Evolutionary conservation across 352 stramenopile genomes (phyloP).

Genomic region (Globisporangium nunn): DNA sequence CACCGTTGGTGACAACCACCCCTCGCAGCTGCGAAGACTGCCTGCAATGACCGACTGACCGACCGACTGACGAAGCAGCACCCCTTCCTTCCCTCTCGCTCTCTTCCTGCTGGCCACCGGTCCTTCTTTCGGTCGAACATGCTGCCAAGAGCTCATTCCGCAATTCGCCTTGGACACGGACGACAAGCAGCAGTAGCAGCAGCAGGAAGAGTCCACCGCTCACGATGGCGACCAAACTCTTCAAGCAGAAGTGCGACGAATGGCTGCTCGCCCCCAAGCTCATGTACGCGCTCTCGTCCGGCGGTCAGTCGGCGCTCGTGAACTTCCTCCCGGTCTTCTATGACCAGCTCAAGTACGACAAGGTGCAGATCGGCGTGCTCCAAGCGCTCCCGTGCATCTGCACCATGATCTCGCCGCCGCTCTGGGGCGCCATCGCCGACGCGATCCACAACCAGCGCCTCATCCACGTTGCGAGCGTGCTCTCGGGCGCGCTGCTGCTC

Average conservation of each 20-base stretch:
- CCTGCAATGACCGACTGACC: too few relatives aligned
- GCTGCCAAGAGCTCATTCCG: not conserved
- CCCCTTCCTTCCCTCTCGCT: too few relatives aligned
- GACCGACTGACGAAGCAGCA: too few relatives aligned
- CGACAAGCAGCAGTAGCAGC: not conserved
- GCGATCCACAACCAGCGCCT: constrained; percentile 50
- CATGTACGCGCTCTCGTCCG: constrained; percentile 69
- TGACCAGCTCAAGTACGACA: constrained; percentile 57
- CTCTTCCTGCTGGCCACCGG: too few relatives aligned
- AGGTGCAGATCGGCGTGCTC: constrained; percentile 71
- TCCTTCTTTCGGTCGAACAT: not conserved
- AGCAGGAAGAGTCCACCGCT: not conserved
- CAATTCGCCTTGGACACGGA: not conserved
- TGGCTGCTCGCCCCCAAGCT: constrained; percentile 64
- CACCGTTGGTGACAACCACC: too few relatives aligned
- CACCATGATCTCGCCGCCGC: constrained; percentile 56
- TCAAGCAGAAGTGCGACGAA: constrained; percentile 1
- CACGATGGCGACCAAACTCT: not conserved
- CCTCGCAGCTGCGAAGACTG: too few relatives aligned
- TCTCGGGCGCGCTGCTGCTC: constrained; percentile 49
- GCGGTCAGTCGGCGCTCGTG: constrained; percentile 53
- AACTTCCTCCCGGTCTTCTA: constrained; percentile 79
- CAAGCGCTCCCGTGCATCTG: constrained; percentile 62
- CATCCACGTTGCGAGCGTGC: constrained; percentile 56
- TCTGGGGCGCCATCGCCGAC: constrained; percentile 72